phyloP scores from a whole-genome alignment of 768 basidiomycete genomes.

The Candolleomyces aberdarensis region DNA sequence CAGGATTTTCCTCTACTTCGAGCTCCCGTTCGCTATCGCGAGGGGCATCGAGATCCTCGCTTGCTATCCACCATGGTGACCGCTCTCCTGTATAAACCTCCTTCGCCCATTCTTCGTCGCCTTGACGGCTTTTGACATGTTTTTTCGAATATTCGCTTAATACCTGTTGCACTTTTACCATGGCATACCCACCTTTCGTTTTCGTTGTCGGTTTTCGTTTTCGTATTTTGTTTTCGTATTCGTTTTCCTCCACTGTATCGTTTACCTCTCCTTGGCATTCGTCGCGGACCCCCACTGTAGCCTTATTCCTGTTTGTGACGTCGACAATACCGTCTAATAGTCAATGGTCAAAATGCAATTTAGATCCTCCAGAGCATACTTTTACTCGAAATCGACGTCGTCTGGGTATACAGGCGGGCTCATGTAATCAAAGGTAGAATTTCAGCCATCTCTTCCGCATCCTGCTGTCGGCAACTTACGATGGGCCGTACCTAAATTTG shows the following conservation, averaged over 20 bases:
- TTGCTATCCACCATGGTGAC: background rate
- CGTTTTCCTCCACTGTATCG: background rate
- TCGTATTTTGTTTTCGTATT: too few species aligned
- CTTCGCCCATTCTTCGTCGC: background rate
- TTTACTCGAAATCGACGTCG: background rate
- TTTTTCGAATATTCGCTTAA: background rate
- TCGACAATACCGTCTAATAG: background rate
- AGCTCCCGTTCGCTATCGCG: slow-evolving; percentile 23
- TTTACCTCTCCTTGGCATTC: background rate
- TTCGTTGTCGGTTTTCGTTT: too few species aligned
- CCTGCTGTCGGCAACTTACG: background rate
- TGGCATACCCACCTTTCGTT: background rate
- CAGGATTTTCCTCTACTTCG: slow-evolving; percentile 34
- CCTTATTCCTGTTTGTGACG: background rate
- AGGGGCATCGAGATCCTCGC: slow-evolving; percentile 19
- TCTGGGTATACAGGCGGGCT: background rate
- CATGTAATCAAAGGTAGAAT: background rate
- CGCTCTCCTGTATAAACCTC: slow-evolving; percentile 4
- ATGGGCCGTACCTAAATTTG: background rate
- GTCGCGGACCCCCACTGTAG: background rate
- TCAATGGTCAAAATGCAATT: background rate
- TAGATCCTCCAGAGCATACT: background rate
- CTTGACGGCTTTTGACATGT: background rate
- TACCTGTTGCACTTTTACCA: background rate
- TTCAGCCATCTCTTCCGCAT: background rate